Evolutionary conservation across 2,329 filamentous ascomycete species (phyloP).

Genomic region (Cladobotryum mycophilum): DNA sequence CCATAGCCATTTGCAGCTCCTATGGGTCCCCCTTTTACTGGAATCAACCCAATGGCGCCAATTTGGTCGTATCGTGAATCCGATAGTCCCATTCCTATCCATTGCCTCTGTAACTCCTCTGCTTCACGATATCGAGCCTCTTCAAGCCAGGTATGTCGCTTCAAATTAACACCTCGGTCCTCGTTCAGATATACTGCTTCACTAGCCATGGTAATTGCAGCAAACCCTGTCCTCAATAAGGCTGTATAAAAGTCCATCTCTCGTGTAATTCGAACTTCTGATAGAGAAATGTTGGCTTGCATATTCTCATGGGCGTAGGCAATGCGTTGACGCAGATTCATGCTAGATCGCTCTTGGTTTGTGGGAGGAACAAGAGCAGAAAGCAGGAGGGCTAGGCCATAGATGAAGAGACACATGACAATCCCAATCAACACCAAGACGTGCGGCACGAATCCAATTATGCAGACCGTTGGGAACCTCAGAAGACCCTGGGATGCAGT

Average conservation of each 20-base stretch:
- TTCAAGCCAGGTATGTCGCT: conserved; percentile 82
- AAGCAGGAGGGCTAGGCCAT: conserved; percentile 66
- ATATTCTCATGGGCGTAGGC: conserved; percentile 74
- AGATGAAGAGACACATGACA: conserved; percentile 67
- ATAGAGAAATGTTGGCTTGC: conserved; percentile 83
- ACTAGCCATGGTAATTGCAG: conserved; percentile 83
- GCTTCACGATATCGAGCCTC: conserved; percentile 77
- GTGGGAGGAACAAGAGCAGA: conserved; percentile 48
- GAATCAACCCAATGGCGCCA: conserved; percentile 50
- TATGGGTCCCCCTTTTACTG: conserved; percentile 41
- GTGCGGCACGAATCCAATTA: conserved; percentile 91
- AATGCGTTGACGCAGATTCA: conserved; percentile 55
- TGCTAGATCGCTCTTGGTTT: conserved; percentile 19
- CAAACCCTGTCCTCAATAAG: conserved; percentile 78
- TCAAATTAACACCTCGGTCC: conserved; percentile 67
- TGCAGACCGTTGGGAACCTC: conserved; percentile 87
- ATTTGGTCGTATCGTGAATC: conserved; percentile 46
- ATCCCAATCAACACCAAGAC: conserved; percentile 82
- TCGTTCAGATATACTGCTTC: conserved; percentile 96
- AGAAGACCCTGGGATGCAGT: conserved; percentile 60
- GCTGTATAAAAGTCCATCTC: conserved; percentile 96
- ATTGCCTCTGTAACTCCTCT: conserved; percentile 51
- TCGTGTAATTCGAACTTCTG: conserved; percentile 71
- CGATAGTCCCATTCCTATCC: conserved; percentile 40
- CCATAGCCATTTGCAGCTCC: conserved; percentile 54